Conservation (phyloP, 2,329 filamentous ascomycete species). For the Monilinia vaccinii-corymbosi region DNA sequence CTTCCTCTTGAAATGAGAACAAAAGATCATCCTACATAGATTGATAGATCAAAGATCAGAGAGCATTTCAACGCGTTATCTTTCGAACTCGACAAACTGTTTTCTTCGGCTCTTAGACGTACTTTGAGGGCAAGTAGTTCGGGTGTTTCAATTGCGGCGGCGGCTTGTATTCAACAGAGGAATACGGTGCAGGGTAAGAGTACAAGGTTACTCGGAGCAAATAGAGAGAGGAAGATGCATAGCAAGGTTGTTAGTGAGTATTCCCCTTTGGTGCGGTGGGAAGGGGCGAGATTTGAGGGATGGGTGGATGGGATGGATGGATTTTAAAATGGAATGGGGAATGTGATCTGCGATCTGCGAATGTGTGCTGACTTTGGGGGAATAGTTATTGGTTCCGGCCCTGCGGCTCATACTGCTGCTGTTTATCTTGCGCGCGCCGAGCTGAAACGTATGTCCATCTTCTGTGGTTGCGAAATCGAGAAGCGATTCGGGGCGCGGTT, state of each 20-base stretch:
- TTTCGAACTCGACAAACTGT: conserved; percentile 66
- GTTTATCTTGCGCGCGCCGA: conserved; percentile 94
- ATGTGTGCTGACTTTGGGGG: conserved; percentile 12
- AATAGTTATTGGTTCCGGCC: conserved; percentile 80
- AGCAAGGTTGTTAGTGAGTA: conserved; percentile 80
- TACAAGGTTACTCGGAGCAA: conserved; percentile 23
- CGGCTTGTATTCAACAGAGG: conserved; percentile 55
- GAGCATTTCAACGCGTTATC: neutral
- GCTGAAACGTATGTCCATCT: conserved; percentile 52
- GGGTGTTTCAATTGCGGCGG: conserved; percentile 64
- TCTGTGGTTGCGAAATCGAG: neutral
- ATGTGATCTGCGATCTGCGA: neutral
- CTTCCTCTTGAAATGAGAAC: conserved; percentile 1
- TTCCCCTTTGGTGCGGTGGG: neutral
- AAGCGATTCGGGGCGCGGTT: conserved; percentile 26
- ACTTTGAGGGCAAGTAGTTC: conserved; percentile 66
- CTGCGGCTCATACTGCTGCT: conserved; percentile 93
- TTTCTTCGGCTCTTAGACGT: conserved; percentile 72
- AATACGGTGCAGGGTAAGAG: conserved; percentile 30
- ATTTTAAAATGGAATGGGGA: neutral
- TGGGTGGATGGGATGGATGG: neutral
- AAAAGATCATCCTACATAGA: no score
- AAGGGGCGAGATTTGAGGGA: neutral
- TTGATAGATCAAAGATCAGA: neutral
- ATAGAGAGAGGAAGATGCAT: conserved; percentile 61